Evolutionary conservation across 768 basidiomycete genomes (phyloP).

Genomic region (Solioccasus polychromus): DNA sequence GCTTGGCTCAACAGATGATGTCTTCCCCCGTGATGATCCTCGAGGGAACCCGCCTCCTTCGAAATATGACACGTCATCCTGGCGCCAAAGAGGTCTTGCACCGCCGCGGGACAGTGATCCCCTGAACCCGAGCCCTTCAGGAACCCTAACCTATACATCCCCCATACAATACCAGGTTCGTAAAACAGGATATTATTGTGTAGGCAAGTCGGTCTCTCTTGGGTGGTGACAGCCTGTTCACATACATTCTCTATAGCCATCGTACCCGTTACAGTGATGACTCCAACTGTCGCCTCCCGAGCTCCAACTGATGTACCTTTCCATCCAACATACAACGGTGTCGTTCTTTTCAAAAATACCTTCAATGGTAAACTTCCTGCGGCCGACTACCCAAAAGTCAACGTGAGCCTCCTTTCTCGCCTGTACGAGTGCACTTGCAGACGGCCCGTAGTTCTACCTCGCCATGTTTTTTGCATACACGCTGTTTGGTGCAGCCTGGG

Average conservation of each 20-base stretch:
- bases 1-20: conserved; percentile 41
- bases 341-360: conserved; percentile 81
- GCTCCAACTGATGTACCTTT: conserved; percentile 50
- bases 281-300: conserved; percentile 30
- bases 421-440: not conserved
- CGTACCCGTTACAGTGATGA: conserved; percentile 83
- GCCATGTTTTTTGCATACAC: conserved; percentile 79
- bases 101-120: conserved; percentile 23
- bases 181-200: conserved; percentile 94
- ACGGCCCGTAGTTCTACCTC: conserved; percentile 72
- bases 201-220: conserved; percentile 58
- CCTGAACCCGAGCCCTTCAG: conserved; percentile 49
- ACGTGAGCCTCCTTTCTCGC: conserved; percentile 48
- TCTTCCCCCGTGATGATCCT: conserved; percentile 57
- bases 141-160: conserved; percentile 53
- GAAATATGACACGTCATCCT: conserved; percentile 48
- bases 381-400: conserved; percentile 96
- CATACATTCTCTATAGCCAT: conserved; percentile 51
- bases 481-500: conserved; percentile 71
- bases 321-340: conserved; percentile 78
- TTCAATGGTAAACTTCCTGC: conserved; percentile 89
- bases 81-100: conserved; percentile 34
- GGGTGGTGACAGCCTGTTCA: not conserved
- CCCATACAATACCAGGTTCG: conserved; percentile 82
- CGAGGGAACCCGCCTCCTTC: conserved; percentile 55